Evolutionary conservation across 441 rosid genomes (phyloP), one percentile per base, ranked within the genome.

Genomic region (Populus hybrid): DNA sequence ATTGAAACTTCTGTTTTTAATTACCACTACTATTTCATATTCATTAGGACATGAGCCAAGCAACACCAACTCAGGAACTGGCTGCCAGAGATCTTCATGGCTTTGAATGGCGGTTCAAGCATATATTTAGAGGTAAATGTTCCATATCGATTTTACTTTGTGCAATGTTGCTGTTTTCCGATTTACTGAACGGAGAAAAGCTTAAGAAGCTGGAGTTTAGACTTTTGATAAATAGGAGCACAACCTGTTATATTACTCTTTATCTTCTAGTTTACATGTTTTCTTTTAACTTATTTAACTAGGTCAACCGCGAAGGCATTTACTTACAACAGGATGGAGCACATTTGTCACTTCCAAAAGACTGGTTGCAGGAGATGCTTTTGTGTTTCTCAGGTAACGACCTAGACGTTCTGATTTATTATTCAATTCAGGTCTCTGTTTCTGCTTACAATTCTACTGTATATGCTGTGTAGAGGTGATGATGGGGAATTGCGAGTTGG

Each of bases 281-380:
- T 14, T 65, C 10, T 18, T 24, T 24, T 10, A 24, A 42, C 14
- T 53, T 73, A 50, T 73, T 66, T 80, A 23, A 69, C 61, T 75
- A 95, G 99, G 99, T 32, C 98, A 95, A 85, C 99, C 99, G 5
- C 85, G 97, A 74, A 90, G 98, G 80, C 98, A 96, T 88, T 87
- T 96, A 84, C 94, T 96, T 73, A 96, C 98, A 12, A 96, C 98
- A 1, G 99, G 99, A 28, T 95, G 99, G 99, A 96, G 97, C 81
- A 90, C 97, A 11, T 96, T 91, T 82, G 98, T 94, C 46, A 89
- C 95, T 53, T 90, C 98, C 6, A 95, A 95, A 80, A 90, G 91
- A 86, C 84, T 95, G 74, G 90, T 88, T 63, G 98, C 98, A 6
- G 98, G 98, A 64, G 99, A 95, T 85, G 91, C 95, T 10, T 92